Evolutionary conservation across 495 filamentous ascomycete genomes (phyloP), one percentile per base, ranked within the genome.

Genomic region (Polyplosphaeria fusca): DNA sequence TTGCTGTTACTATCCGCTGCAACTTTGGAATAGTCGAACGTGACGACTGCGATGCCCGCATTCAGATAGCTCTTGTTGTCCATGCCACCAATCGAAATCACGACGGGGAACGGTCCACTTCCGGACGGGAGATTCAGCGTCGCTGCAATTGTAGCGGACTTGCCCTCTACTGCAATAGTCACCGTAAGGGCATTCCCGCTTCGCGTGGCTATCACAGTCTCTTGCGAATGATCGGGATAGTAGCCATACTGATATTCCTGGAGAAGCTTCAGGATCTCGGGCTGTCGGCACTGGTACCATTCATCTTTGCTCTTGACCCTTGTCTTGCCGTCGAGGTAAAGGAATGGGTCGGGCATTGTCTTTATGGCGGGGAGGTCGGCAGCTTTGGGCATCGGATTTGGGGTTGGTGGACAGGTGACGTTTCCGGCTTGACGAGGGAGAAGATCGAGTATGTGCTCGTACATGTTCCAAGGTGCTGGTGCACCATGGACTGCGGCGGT

Each of bases 181-280:
- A 79, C 74, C 51, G 67, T 72, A n/a, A 79, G 52, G 7, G 74
- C 75, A 46, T 65, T 79, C 12, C 75, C 76, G 55, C 71, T 74
- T 22, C 76, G 73, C 16, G 75, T 80, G 4, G 76, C 74, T 40
- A 71, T 75, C 9, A 80, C 75, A 41, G 70, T 80, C 54, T 79
- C 78, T 47, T 68, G 64, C 24, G 68, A 71, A 52, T 77, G 77
- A 60, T 79, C 76, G 0, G 78, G 76, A 59, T 79, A 79, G 65
- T 77, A 80, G 14, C 77, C 77, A 63, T 73, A 79, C 68, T 79
- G 77, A 67, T 79, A 79, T 48, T 81, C 75, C 51, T 79, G 75
- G 20, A 81, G 65, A 63, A 79, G 55, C 60, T 75, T 72, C 25
- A 79, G 11, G 58, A 81, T 77, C 66, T 79, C 76, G 9, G 76